Evolutionary conservation across 2,329 filamentous ascomycete species (phyloP), one percentile per base, ranked within the genome.

Genomic region (Cordyceps pruinosa): DNA sequence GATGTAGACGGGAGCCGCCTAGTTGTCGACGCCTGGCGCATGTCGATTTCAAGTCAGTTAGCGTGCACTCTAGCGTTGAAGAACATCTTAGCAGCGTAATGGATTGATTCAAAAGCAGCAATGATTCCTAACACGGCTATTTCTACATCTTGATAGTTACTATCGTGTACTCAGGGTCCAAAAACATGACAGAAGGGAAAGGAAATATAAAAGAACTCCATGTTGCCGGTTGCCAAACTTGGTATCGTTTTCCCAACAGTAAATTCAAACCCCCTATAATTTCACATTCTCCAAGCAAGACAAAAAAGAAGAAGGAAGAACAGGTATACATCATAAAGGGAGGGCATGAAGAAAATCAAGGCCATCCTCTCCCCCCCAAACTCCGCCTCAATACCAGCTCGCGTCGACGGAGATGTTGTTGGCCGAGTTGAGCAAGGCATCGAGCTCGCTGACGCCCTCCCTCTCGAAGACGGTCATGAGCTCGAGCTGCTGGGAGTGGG

Each of bases 391-490:
- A 46, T 68, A 73, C 70, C 72, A 73, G 50, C 63, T 65, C 10
- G 61, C 63, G 51, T 66, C 69, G 35, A 52, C 48, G 4, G 66
- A 54, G 58, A 71, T 61, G 12, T 61, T 59, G 10, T 61, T 64
- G 1, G 62, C 66, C 2, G 66, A 71, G 72, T 73, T 83, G 63
- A 87, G 70, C 57, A 84, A 83, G 15, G 77, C 76, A 61, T 86
- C 79, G 63, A 87, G 85, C 51, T 86, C 83, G 26, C 74, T 75
- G 67, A 85, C 73, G 1, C 84, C 84, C 62, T 87, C 82, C 63
- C 76, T 88, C 69, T 94, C 88, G 34, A 96, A 78, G 49, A 85
- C 85, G 56, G 86, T 84, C 87, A 95, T 90, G 37, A 96, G 75
- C 73, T 96, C 89, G 61, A 86, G 73, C 71, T 94, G 90, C 70